Evolutionary conservation across 2,329 filamentous ascomycete genomes (phyloP).

Genomic region (Pyrenochaeta sp.): DNA sequence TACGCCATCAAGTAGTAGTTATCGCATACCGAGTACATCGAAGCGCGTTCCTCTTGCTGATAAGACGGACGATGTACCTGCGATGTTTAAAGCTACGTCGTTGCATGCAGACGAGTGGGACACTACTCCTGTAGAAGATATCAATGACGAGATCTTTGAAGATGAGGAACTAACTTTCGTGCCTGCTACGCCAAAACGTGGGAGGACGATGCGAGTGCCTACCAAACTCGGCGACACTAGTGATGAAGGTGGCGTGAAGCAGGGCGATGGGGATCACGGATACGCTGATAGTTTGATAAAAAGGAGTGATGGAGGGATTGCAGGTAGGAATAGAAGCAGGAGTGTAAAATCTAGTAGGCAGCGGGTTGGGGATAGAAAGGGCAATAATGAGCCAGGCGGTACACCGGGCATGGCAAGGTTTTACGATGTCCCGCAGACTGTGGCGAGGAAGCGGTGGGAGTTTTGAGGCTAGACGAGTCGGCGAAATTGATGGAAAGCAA

Average conservation of each 20-base stretch:
- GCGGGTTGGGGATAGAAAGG: no score
- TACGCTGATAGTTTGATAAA: no score
- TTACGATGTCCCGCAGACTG: background rate
- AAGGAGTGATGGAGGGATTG: background rate
- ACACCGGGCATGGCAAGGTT: background rate
- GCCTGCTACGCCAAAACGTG: background rate
- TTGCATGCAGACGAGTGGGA: background rate
- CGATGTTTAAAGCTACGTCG: background rate
- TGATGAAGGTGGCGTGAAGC: no score
- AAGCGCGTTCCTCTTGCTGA: background rate
- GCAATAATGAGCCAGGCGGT: background rate
- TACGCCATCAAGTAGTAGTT: background rate
- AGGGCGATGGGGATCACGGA: no score
- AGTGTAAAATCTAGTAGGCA: background rate
- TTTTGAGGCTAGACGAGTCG: background rate
- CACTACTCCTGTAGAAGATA: background rate
- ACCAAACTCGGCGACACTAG: background rate
- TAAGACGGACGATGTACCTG: background rate
- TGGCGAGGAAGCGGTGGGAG: background rate
- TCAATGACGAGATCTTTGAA: background rate
- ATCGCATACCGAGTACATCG: background rate
- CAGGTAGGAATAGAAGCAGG: background rate
- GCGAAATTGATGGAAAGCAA: no score
- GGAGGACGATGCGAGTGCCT: background rate
- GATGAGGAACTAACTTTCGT: background rate